A percentile compares a stretch with the other conserved stretches of the same genome.
Evolutionary conservation across 768 basidiomycete genomes (phyloP).

Genomic region (Rhizopogon sp.): DNA sequence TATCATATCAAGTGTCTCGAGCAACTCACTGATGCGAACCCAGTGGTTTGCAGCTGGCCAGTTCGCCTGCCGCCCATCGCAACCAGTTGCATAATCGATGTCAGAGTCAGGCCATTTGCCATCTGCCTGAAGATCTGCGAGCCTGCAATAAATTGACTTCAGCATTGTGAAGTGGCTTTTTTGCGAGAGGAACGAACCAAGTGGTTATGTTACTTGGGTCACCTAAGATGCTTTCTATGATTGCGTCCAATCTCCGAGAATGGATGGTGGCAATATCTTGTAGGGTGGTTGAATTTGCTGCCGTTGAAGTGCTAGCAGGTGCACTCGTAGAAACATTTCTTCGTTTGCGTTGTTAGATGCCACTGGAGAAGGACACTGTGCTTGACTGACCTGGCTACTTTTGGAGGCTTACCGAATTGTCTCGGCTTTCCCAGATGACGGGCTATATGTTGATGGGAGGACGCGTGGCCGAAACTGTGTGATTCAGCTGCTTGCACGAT

Average conservation of each 20-base stretch:
- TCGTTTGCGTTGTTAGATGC: background rate
- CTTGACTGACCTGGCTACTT: background rate
- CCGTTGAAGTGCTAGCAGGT: background rate
- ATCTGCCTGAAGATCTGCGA: slow-evolving; percentile 40
- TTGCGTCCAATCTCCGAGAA: slow-evolving; percentile 35
- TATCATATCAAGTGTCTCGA: background rate
- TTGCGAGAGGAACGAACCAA: slow-evolving; percentile 12
- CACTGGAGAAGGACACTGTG: background rate
- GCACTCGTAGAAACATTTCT: background rate
- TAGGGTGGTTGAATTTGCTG: slow-evolving; percentile 12
- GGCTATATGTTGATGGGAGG: background rate
- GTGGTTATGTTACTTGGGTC: slow-evolving; percentile 21
- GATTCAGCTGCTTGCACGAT: background rate
- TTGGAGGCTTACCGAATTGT: background rate
- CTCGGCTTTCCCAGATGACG: background rate
- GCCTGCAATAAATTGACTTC: slow-evolving; percentile 26
- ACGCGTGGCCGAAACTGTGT: background rate
- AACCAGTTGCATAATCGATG: slow-evolving; percentile 61
- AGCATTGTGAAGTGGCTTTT: background rate
- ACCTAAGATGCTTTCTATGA: slow-evolving; percentile 33
- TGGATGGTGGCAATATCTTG: slow-evolving; percentile 31
- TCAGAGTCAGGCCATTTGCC: slow-evolving; percentile 53
- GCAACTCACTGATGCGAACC: slow-evolving; percentile 41
- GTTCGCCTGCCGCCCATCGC: slow-evolving; percentile 56
- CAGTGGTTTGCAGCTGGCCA: slow-evolving; percentile 67